Evolutionary conservation across 169 alveolate genomes (phyloP).

Genomic region (Plasmodium chabaudi): DNA sequence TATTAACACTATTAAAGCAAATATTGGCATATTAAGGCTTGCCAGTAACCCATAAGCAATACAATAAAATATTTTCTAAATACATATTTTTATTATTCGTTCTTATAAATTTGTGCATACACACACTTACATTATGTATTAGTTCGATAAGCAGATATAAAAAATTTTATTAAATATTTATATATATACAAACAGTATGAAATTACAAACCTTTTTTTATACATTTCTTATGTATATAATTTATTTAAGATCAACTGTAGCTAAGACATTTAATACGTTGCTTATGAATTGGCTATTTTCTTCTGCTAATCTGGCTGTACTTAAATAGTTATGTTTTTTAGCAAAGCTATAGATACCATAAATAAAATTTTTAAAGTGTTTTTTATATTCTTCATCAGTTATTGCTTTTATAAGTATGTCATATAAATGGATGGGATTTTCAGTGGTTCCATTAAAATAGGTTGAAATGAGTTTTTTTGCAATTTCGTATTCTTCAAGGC

Average conservation of each 20-base stretch:
- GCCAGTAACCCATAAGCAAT: too few species aligned
- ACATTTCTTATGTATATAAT: background rate
- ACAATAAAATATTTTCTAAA: too few species aligned
- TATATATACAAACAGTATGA: too few species aligned
- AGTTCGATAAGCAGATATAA: background rate
- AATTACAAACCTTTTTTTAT: background rate
- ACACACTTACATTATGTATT: background rate
- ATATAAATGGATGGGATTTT: background rate
- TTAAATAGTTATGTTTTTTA: slow-evolving; percentile 7
- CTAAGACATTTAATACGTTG: background rate
- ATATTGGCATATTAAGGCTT: too few species aligned
- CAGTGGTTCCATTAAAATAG: background rate
- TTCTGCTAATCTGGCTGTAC: background rate
- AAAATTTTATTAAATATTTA: too few species aligned
- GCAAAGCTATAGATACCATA: slow-evolving; percentile 12
- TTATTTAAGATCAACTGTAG: background rate
- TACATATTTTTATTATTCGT: too few species aligned
- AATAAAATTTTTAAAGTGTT: slow-evolving; percentile 11
- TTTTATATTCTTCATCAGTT: background rate
- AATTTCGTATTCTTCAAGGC: background rate
- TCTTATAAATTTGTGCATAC: background rate
- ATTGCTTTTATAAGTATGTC: background rate
- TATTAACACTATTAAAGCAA: too few species aligned
- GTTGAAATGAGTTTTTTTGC: slow-evolving; percentile 6
- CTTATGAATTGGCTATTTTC: background rate